Evolutionary conservation across 1,284 basidiomycete species (phyloP).

Genomic region (Rhizoctonia solani): DNA sequence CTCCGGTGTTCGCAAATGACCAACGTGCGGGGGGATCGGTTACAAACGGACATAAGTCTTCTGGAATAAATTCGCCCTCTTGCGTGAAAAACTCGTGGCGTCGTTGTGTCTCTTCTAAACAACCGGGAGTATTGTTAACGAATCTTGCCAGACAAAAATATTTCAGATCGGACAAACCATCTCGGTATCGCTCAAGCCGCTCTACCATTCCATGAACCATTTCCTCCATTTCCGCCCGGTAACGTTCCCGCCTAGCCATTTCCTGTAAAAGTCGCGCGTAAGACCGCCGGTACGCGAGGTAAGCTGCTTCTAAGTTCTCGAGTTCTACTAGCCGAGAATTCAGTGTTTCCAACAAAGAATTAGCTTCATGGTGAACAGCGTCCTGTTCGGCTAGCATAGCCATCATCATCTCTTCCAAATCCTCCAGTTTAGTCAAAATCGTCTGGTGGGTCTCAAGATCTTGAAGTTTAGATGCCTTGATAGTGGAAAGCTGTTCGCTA

Average conservation of each 20-base stretch:
- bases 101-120: constrained; percentile 64
- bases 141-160: constrained; percentile 17
- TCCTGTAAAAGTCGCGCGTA: constrained; percentile 73
- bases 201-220: constrained; percentile 66
- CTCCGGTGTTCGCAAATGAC: constrained; percentile 32
- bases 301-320: constrained; percentile 65
- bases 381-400: constrained; percentile 69
- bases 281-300: constrained; percentile 65
- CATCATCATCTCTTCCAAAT: constrained; percentile 73
- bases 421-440: constrained; percentile 67
- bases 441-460: constrained; percentile 55
- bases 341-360: constrained; percentile 45
- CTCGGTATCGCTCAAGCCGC: constrained; percentile 62
- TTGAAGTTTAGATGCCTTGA: constrained; percentile 52
- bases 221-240: constrained; percentile 64
- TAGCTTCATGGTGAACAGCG: background rate
- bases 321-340: constrained; percentile 63
- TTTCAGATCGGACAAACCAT: constrained; percentile 53
- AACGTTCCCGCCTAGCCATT: constrained; percentile 66
- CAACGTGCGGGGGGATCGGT: constrained; percentile 59
- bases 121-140: constrained; percentile 3
- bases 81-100: constrained; percentile 70
- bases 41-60: constrained; percentile 74
- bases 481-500: constrained; percentile 56
- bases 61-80: constrained; percentile 70